Evolutionary conservation across 805 yeast species (phyloP).

Genomic region (Monosporozyma aquatica): DNA sequence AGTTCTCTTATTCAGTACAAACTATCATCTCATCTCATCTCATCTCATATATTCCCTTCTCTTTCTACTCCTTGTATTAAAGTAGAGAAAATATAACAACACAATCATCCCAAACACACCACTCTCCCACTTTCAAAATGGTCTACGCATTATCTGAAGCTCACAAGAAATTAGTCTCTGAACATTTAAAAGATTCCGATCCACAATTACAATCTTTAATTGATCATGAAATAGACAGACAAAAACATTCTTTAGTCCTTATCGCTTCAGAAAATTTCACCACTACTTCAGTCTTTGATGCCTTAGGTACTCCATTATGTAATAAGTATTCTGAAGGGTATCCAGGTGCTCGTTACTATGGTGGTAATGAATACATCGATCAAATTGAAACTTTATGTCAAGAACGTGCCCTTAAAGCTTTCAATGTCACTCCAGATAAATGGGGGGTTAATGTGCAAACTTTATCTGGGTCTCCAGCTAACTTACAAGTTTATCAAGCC

Average conservation of each 20-base stretch:
- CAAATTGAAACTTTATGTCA: slow-evolving; percentile 89
- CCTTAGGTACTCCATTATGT: slow-evolving; percentile 95
- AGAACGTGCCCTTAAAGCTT: slow-evolving; percentile 87
- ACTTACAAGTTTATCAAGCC: slow-evolving; percentile 93
- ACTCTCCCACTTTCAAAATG: slow-evolving; percentile 19
- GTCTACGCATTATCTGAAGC: slow-evolving; percentile 59
- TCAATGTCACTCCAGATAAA: slow-evolving; percentile 62
- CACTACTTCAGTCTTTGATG: slow-evolving; percentile 89
- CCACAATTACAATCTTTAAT: slow-evolving; percentile 71
- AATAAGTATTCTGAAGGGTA: slow-evolving; percentile 98
- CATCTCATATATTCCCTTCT: no score
- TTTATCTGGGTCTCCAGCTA: slow-evolving; percentile 95
- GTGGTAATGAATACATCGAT: slow-evolving; percentile 96
- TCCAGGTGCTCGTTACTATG: slow-evolving; percentile 98
- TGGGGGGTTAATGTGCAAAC: slow-evolving; percentile 99
- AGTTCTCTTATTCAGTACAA: no score
- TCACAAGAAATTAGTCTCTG: slow-evolving; percentile 58
- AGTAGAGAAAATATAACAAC: neutral
- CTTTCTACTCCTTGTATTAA: neutral
- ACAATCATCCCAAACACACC: neutral
- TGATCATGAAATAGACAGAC: slow-evolving; percentile 79
- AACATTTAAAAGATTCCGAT: slow-evolving; percentile 51
- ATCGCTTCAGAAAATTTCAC: slow-evolving; percentile 98
- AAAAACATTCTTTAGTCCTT: slow-evolving; percentile 84
- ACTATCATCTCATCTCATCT: no score